Percentiles rank a stretch among this genome's conserved stretches.
Evolutionary conservation across 2,329 filamentous ascomycete genomes (phyloP).

Genomic region (Scytalidium lignicola): DNA sequence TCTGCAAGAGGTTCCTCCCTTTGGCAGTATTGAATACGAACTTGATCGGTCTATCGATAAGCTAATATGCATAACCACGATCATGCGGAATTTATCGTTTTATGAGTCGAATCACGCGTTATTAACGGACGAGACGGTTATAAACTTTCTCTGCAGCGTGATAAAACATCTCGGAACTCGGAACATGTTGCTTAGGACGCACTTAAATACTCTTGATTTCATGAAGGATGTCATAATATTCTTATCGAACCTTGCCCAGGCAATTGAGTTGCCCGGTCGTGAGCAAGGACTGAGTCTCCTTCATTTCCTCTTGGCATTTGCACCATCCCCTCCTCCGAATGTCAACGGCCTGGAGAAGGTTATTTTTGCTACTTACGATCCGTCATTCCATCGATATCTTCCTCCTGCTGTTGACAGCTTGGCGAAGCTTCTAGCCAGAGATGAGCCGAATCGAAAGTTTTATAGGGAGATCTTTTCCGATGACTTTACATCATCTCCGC

Average conservation of each 20-base stretch:
- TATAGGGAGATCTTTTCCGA: constrained; percentile 78
- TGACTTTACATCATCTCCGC: constrained; percentile 58
- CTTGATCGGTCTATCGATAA: constrained; percentile 82
- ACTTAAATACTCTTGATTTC: constrained; percentile 85
- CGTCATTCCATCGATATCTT: constrained; percentile 77
- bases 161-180: constrained; percentile 86
- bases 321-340: constrained; percentile 68
- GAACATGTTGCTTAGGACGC: constrained; percentile 75
- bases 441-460: constrained; percentile 84
- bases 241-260: constrained; percentile 80
- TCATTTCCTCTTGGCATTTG: constrained; percentile 86
- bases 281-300: constrained; percentile 85
- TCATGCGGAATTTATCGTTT: constrained; percentile 90
- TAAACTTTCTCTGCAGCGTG: constrained; percentile 78
- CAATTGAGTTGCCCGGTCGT: constrained; percentile 74
- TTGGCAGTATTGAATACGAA: constrained; percentile 74
- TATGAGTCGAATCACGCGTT: constrained; percentile 68
- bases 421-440: constrained; percentile 85
- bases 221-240: constrained; percentile 94
- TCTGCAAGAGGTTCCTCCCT: constrained; percentile 65
- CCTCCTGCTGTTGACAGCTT: constrained; percentile 85
- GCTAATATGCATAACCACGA: constrained; percentile 85
- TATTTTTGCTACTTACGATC: constrained; percentile 77
- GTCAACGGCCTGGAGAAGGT: constrained; percentile 49
- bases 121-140: constrained; percentile 70